phyloP scores from a whole-genome alignment of 2,329 filamentous ascomycete genomes.

The Fusarium cyanostomum region DNA sequence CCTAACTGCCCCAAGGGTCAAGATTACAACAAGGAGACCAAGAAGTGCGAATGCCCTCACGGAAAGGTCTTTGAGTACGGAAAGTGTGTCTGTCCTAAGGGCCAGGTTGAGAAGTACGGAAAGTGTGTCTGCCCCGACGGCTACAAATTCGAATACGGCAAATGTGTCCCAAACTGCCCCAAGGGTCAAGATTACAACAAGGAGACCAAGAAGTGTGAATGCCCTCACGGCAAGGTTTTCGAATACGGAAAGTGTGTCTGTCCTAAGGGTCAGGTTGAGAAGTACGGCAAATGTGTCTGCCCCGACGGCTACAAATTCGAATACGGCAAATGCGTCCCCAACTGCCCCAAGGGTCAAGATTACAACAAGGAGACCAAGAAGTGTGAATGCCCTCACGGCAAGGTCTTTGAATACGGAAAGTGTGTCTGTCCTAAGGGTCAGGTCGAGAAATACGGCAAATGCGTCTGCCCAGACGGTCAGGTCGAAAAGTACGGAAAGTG shows the following conservation, averaged over 20 bases:
- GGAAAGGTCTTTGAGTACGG: not conserved
- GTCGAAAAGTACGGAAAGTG: conserved; percentile 6
- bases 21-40: not conserved
- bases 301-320: too few species aligned
- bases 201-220: not conserved
- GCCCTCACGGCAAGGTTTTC: not conserved
- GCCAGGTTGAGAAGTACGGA: not conserved
- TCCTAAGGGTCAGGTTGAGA: not conserved
- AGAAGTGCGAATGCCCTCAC: conserved; percentile 3
- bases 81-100: not conserved
- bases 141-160: not conserved
- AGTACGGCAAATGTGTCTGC: conserved; percentile 10
- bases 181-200: not conserved
- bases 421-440: conserved; percentile 7
- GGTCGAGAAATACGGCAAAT: not conserved
- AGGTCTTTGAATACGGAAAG: not conserved
- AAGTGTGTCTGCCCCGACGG: conserved; percentile 4
- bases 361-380: conserved; percentile 1
- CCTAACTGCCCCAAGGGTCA: not conserved
- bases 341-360: not conserved
- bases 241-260: conserved; percentile 2
- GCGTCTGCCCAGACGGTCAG: conserved; percentile 2
- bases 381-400: conserved; percentile 2
- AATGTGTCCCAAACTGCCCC: not conserved
- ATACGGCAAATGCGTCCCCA: conserved; percentile 12